Evolutionary conservation across 148 eudicot species (phyloP), one percentile per base, ranked within the genome.

Genomic region (Vaccinium darrowii): DNA sequence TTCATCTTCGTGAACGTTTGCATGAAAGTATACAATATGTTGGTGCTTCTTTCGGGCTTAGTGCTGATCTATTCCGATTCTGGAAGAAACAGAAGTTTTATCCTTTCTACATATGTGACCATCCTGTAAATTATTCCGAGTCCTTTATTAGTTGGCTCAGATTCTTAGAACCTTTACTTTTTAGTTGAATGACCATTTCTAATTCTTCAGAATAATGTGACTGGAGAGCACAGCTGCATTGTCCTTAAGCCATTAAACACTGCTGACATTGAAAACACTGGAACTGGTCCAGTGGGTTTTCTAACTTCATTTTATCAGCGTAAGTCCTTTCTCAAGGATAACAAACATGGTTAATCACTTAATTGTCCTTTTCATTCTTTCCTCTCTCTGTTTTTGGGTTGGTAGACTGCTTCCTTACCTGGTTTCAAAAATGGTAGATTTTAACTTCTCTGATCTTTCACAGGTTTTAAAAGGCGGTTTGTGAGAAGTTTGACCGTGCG

Each of bases 211-310:
- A 83, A 74, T 39, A 72, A 33, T 53, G 33, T 77, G 76, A 83
- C 84, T 74, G 84, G 84, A 0, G 84, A 83, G 58, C 79, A 83
- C 39, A 83, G 67, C 74, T 83, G 84, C 79, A 83, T 83, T 69
- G 53, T 83, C 52, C 76, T 83, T 49, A 83, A 74, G 79, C 79
- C 84, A 27, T 72, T 83, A 18, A 75, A 82, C 23, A 83, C 67
- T 73, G 69, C 33, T 83, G 84, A 83, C n/a, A 83, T 75, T 51
- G 51, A 73, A 27, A 60, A 69, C 25, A 9, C 27, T 71, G 84
- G 49, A 49, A 65, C 15, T 65, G 84, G 50, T 60, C 43, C 67
- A 71, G 56, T 30, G 56, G 58, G 58, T 27, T 83, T 83, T 54
- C 73, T 83, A 30, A 72, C 50, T 83, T 79, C 84, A 16, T 83